Evolutionary conservation across 345 rosid species (phyloP).

Genomic region (Odontarrhena argentea): DNA sequence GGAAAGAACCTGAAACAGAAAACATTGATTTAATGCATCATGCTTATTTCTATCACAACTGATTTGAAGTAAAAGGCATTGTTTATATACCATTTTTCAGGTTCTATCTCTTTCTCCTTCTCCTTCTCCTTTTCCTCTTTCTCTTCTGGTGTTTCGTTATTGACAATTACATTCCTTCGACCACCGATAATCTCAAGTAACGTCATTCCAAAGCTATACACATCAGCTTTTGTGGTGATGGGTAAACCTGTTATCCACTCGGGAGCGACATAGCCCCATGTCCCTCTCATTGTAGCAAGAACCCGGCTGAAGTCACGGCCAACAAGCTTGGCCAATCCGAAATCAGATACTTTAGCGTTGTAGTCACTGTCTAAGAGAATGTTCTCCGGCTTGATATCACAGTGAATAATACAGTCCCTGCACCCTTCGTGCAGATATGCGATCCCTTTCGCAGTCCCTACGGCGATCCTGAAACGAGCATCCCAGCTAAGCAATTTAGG

Average conservation of each 20-base stretch:
- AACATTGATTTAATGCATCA: constrained; percentile 5
- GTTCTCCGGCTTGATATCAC: constrained; percentile 70
- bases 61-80: not conserved
- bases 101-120: constrained; percentile 37
- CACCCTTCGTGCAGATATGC: constrained; percentile 70
- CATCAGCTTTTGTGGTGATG: constrained; percentile 69
- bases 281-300: constrained; percentile 64
- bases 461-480: constrained; percentile 47
- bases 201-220: constrained; percentile 75
- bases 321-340: constrained; percentile 64
- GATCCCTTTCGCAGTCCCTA: constrained; percentile 64
- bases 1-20: constrained; percentile 65
- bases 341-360: constrained; percentile 59
- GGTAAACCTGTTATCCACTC: constrained; percentile 67
- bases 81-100: constrained; percentile 40
- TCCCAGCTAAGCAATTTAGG: constrained; percentile 52
- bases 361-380: constrained; percentile 56
- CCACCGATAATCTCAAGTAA: constrained; percentile 69
- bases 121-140: constrained; percentile 40
- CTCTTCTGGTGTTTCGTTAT: constrained; percentile 42
- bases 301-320: constrained; percentile 66
- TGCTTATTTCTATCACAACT: not conserved
- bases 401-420: constrained; percentile 62
- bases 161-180: constrained; percentile 56
- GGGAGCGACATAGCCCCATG: constrained; percentile 71